phyloP scores from a whole-genome alignment of 371 early-diverging fungal species.

The Blakeslea trispora region DNA sequence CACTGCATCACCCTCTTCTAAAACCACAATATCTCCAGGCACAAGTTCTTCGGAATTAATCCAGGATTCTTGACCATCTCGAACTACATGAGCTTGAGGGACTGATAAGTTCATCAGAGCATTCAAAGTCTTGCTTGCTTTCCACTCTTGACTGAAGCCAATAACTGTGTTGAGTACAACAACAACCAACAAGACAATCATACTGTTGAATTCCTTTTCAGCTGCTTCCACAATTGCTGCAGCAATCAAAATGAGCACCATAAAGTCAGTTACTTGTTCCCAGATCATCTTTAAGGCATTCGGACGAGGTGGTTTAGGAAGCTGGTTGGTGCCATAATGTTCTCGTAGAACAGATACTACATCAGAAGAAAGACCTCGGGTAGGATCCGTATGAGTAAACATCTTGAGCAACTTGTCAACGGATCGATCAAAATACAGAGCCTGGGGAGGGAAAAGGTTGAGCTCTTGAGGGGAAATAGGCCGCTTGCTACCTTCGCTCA shows the following conservation, averaged over 20 bases:
- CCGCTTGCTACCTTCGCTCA: conserved; percentile 28
- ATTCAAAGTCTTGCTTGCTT: conserved; percentile 89
- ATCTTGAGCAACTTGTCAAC: conserved; percentile 76
- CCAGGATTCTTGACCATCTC: conserved; percentile 72
- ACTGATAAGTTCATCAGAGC: conserved; percentile 85
- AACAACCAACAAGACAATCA: conserved; percentile 81
- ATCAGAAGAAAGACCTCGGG: conserved; percentile 66
- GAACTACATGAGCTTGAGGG: conserved; percentile 80
- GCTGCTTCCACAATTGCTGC: conserved; percentile 79
- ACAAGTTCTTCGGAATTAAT: conserved; percentile 80
- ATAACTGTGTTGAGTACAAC: conserved; percentile 84
- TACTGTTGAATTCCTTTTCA: conserved; percentile 72
- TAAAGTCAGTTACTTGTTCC: conserved; percentile 89
- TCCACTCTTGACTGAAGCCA: conserved; percentile 90
- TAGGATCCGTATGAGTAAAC: conserved; percentile 73
- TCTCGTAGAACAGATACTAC: conserved; percentile 58
- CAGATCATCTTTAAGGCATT: conserved; percentile 79
- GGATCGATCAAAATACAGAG: conserved; percentile 87
- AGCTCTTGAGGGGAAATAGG: conserved; percentile 24
- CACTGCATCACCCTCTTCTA: conserved; percentile 90
- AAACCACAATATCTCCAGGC: conserved; percentile 86
- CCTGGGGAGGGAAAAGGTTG: conserved; percentile 60
- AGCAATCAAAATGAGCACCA: conserved; percentile 78
- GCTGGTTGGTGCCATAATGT: conserved; percentile 83
- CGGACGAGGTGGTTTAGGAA: conserved; percentile 77